Evolutionary conservation across 1,139 yeast genomes (phyloP).

Genomic region (Debaryomyces fabryi): DNA sequence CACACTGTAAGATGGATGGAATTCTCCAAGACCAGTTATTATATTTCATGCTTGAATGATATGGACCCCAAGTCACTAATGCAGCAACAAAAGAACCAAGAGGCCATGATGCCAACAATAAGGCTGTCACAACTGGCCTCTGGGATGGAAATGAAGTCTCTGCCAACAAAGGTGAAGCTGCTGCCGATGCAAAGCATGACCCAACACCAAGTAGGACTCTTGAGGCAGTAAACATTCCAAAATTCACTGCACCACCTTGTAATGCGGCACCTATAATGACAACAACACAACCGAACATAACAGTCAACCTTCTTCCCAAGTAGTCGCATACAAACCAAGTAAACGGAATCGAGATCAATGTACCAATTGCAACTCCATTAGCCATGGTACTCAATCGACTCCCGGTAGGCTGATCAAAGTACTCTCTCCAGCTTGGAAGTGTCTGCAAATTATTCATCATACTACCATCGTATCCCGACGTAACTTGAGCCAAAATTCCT

Average conservation of each 20-base stretch:
- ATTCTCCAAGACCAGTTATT: constrained; percentile 16
- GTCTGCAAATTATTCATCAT: constrained; percentile 20
- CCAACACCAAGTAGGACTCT: constrained; percentile 48
- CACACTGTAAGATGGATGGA: constrained; percentile 6
- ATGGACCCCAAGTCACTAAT: constrained; percentile 16
- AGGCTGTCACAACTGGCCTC: constrained; percentile 18
- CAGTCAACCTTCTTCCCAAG: not conserved
- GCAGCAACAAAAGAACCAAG: constrained; percentile 21
- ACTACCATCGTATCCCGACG: constrained; percentile 19
- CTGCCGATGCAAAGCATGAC: constrained; percentile 22
- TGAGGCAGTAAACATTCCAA: constrained; percentile 39
- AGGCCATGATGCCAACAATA: constrained; percentile 18
- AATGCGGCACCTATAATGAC: constrained; percentile 43
- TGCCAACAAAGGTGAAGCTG: constrained; percentile 37
- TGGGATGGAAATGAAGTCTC: constrained; percentile 23
- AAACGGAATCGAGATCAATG: constrained; percentile 26
- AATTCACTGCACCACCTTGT: constrained; percentile 37
- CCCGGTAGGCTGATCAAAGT: constrained; percentile 18
- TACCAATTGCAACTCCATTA: constrained; percentile 19
- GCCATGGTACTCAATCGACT: constrained; percentile 19
- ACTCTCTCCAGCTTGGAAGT: constrained; percentile 15
- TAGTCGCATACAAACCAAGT: constrained; percentile 8
- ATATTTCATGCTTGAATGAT: constrained; percentile 8
- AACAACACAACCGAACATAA: constrained; percentile 13
- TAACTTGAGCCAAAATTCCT: constrained; percentile 14